A percentile compares a stretch with the other conserved stretches of the same genome.
Evolutionary conservation across 73 alveolate genomes (phyloP).

Genomic region (Paramecium primaurelia): DNA sequence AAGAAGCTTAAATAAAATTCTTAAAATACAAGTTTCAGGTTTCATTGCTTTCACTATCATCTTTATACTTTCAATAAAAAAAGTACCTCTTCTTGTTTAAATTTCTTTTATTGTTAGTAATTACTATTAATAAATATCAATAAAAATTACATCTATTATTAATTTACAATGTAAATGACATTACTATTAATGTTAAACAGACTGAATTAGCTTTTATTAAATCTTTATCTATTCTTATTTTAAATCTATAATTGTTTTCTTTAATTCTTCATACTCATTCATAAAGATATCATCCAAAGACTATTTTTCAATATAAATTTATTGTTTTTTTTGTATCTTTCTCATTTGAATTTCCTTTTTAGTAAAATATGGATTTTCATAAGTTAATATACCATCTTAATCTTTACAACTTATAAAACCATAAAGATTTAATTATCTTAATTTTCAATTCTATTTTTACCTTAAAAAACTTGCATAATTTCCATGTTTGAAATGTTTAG

Average conservation of each 20-base stretch:
- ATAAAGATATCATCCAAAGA: neutral
- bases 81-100: neutral
- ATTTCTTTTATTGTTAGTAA: neutral
- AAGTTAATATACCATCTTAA: neutral
- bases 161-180: neutral
- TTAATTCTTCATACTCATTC: neutral
- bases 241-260: neutral
- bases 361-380: neutral
- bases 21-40: neutral
- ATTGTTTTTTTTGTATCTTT: neutral
- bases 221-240: neutral
- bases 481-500: neutral
- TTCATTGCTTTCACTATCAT: neutral
- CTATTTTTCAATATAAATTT: neutral
- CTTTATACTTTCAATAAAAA: neutral
- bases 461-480: conserved; percentile 15
- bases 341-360: neutral
- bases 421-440: neutral
- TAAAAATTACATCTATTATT: neutral
- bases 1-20: neutral
- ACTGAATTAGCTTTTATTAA: neutral
- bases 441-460: neutral
- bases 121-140: neutral
- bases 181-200: neutral
- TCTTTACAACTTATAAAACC: neutral